These are phyloP conservation scores for Cordia subcordata DNA, from an alignment of 257 asterid genomes.

Conservation along the genomic window DNA sequence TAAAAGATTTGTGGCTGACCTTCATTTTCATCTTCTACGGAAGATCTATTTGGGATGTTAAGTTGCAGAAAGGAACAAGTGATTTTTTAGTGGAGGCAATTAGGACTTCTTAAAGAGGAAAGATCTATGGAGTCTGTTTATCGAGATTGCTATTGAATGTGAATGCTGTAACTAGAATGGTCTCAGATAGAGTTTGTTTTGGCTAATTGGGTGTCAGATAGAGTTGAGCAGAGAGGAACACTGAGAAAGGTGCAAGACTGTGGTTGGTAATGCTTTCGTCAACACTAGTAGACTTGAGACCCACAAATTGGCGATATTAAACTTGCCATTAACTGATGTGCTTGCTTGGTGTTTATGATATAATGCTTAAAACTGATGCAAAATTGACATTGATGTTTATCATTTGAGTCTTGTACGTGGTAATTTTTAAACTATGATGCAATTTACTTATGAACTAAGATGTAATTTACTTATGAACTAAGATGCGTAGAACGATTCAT, in stretches of 20 bases:
- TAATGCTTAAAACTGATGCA: slow-evolving; percentile 1
- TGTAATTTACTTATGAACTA: slow-evolving; percentile 1
- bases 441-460: slow-evolving; percentile 1
- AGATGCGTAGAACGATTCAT: slow-evolving; percentile 1
- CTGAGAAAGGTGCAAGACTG: slow-evolving; percentile 54
- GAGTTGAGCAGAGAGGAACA: slow-evolving; percentile 41
- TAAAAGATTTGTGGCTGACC: slow-evolving; percentile 39
- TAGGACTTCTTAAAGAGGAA: slow-evolving; percentile 25
- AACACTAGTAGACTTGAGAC: slow-evolving; percentile 38
- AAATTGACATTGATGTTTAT: slow-evolving; percentile 3
- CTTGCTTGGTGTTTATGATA: slow-evolving; percentile 23
- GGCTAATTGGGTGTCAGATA: not conserved
- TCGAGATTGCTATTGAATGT: slow-evolving; percentile 26
- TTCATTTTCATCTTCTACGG: slow-evolving; percentile 48
- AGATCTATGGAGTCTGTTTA: slow-evolving; percentile 23
- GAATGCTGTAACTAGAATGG: slow-evolving; percentile 35
- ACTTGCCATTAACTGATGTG: slow-evolving; percentile 14
- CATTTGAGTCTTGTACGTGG: not conserved
- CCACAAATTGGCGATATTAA: slow-evolving; percentile 49
- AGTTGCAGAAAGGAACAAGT: slow-evolving; percentile 13
- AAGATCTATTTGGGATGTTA: slow-evolving; percentile 21
- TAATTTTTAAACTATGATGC: slow-evolving; percentile 2
- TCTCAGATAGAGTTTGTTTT: too few relatives aligned
- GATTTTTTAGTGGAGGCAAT: slow-evolving; percentile 14
- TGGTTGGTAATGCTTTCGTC: slow-evolving; percentile 45